Evolutionary conservation across 108 stramenopile genomes (phyloP).

Genomic region (Aurantiochytrium sp.): DNA sequence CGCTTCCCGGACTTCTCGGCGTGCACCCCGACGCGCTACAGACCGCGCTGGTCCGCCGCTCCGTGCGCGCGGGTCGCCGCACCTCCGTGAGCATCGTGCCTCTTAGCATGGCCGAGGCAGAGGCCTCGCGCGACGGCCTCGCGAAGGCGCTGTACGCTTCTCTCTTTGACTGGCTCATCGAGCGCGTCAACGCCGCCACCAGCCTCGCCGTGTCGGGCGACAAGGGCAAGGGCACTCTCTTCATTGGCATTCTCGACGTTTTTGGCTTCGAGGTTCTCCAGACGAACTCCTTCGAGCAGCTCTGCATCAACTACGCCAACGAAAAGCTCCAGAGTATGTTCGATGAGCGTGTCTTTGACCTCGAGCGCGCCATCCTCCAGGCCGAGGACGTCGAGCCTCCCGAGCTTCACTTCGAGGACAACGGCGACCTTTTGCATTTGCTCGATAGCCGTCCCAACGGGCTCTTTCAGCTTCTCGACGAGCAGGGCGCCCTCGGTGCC

Average conservation of each 20-base stretch:
- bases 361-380: constrained; percentile 57
- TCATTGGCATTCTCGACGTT: constrained; percentile 57
- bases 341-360: constrained; percentile 53
- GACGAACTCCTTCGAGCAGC: constrained; percentile 56
- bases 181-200: constrained; percentile 76
- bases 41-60: constrained; percentile 69
- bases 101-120: constrained; percentile 69
- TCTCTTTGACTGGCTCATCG: constrained; percentile 81
- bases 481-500: constrained; percentile 72
- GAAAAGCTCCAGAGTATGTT: constrained; percentile 64
- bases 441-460: constrained; percentile 76
- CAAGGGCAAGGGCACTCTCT: not conserved
- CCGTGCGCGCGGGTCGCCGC: constrained; percentile 75
- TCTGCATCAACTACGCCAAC: constrained; percentile 58
- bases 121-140: constrained; percentile 83
- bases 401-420: constrained; percentile 84
- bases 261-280: constrained; percentile 65
- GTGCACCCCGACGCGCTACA: constrained; percentile 70
- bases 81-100: constrained; percentile 61
- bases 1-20: constrained; percentile 66
- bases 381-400: constrained; percentile 53
- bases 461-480: constrained; percentile 59
- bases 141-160: constrained; percentile 87
- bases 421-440: constrained; percentile 92
- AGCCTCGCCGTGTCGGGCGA: not conserved